Evolutionary conservation across 495 filamentous ascomycete species (phyloP), one percentile per base, ranked within the genome.

Genomic region (Beverwykella pulmonaria): DNA sequence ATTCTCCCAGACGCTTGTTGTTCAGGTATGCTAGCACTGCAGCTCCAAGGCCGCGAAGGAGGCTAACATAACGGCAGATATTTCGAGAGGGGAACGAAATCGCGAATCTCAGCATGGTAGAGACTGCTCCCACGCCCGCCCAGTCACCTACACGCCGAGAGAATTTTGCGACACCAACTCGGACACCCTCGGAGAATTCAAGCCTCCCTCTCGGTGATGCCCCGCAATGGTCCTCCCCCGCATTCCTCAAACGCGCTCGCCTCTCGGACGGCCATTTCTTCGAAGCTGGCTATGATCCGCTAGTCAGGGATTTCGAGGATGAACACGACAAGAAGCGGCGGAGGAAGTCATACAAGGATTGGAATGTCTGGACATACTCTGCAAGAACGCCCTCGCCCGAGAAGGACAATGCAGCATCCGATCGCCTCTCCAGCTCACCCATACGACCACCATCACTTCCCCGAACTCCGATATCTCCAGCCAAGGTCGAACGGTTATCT

Each of bases 301-400:
- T 95, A 58, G 81, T 79, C 7, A 87, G 88, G 72, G 87, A 86
- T 0, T 80, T 75, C 62, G 78, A 86, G 23, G 83, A 81, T 19
- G 86, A 83, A 10, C 88, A 82, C 59, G 86, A 87, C 29, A 85
- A 82, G 32, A 96, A 96, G 77, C 84, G 86, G 61, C 64, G 63
- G 49, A 83, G 86, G 6, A 85, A 86, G 55, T 94, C 95, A 71
- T 89, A 87, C 46, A 82, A 86, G 30, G 80, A 81, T 22, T 86
- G 86, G 67, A 82, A 77, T 10, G 80, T 84, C 23, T 96, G 92
- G 92, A 85, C 84, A 60, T 87, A 90, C 70, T 77, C 80, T 27
- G 88, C 89, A 65, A 82, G 85, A 70, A 85, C 87, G 2, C 84
- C 83, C 25, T 92, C 86, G 46, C 88, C 89, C 0, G 79, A 82